Evolutionary conservation across 2,329 filamentous ascomycete species (phyloP), one percentile per base, ranked within the genome.

Genomic region (Colletotrichum falcatum): DNA sequence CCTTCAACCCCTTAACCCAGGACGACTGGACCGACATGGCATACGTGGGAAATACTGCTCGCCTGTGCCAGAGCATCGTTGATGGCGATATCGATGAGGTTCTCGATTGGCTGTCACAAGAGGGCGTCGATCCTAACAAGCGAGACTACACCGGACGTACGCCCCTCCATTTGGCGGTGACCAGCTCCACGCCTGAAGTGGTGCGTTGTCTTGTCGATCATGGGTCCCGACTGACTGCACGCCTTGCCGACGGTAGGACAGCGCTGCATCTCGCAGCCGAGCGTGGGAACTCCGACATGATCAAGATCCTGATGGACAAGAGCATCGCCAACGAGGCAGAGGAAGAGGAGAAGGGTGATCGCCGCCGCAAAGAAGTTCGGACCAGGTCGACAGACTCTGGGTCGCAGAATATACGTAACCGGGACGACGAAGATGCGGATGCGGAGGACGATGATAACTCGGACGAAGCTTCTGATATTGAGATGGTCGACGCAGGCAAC

Each of bases 1-100:
- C 86, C 12, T 97, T 97, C 82, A 92, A 96, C 75, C 94, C 94
- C 0, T 85, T 95, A 46, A 95, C 92, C 0, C 90, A 94, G 51
- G 87, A 93, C 61, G 93, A 96, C 76, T 97, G 94, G 93, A 96
- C 94, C 0, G 92, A 95, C 73, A 96, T 97, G 93, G 93, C 94
- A 0, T 97, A 97, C 74, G 87, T 97, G 44, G 92, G 93, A 14
- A 93, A 94, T 74, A 95, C 93, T 1, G 90, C 89, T 46, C 85
- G 88, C 20, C 85, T 97, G 2, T 97, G 93, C 76, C 91, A 94
- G 76, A 94, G 92, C 0, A 97, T 97, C 67, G 89, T 95, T 5
- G 90, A 94, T 74, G 84, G 87, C 1, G 91, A 97, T 78, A 74
- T 91, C 3, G 90, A 93, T 46, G 87, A 89, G 72, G 91, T 97